These are phyloP conservation scores for Aspergillus taichungensis DNA, from an alignment of 495 filamentous ascomycete genomes.

Conservation along the genomic window DNA sequence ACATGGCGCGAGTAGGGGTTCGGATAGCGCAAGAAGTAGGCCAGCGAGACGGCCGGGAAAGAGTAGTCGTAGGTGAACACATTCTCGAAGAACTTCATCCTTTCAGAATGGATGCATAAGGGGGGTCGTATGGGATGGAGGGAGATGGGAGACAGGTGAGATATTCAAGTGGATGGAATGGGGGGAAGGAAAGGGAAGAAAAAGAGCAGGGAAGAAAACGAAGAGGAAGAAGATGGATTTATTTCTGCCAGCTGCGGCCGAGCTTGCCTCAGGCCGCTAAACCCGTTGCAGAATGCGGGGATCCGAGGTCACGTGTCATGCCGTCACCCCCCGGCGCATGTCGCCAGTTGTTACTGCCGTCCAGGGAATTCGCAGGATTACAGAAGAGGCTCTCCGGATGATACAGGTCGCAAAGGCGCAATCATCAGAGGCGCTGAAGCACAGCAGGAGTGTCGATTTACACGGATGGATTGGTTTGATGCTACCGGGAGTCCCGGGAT, in stretches of 20 bases:
- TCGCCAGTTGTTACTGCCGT: too few species aligned
- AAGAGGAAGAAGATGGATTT: too few species aligned
- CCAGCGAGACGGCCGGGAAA: constrained; percentile 85
- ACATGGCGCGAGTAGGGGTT: constrained; percentile 96
- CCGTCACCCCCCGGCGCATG: neutral
- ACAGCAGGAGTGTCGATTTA: too few species aligned
- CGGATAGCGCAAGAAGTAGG: constrained; percentile 98
- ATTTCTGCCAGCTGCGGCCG: constrained; percentile 13
- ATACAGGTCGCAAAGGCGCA: too few species aligned
- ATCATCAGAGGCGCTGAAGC: too few species aligned
- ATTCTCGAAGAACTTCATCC: constrained; percentile 85
- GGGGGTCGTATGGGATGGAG: neutral
- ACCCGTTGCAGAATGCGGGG: constrained; percentile 12
- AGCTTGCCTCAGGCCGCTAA: constrained; percentile 3
- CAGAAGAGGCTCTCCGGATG: too few species aligned
- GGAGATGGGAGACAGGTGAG: neutral
- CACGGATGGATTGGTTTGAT: too few species aligned
- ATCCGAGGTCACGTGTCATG: neutral
- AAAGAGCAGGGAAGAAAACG: too few species aligned
- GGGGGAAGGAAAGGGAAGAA: constrained; percentile 1
- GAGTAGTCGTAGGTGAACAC: constrained; percentile 85
- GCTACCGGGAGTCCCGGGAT: constrained; percentile 14
- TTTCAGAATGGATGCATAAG: constrained; percentile 21
- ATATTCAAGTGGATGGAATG: constrained; percentile 4
- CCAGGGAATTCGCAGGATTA: too few species aligned